Percentiles rank a stretch among this genome's conserved stretches.
phyloP scores from a whole-genome alignment of 1,139 yeast genomes.

The Kodamaea suecica region DNA sequence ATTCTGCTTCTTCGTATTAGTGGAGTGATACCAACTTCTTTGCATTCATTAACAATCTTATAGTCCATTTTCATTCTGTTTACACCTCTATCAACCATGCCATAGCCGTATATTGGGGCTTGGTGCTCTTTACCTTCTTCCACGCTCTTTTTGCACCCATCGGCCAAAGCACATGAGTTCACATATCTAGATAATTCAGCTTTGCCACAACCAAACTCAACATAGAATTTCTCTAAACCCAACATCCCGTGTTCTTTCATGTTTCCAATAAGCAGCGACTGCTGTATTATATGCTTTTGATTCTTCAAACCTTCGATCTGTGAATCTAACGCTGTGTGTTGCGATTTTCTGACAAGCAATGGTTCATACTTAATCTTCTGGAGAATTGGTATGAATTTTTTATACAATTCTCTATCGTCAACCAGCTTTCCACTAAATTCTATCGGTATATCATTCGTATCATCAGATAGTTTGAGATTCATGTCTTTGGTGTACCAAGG shows the following conservation, averaged over 20 bases:
- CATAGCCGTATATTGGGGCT: conserved; percentile 37
- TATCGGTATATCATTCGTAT: background rate
- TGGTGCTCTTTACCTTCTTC: background rate
- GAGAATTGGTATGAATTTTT: conserved; percentile 23
- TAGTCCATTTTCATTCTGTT: conserved; percentile 77
- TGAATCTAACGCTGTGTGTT: conserved; percentile 31
- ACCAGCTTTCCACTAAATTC: background rate
- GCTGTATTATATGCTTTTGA: conserved; percentile 79
- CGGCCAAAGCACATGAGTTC: conserved; percentile 40
- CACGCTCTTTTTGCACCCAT: conserved; percentile 9
- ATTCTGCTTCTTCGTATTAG: conserved; percentile 54
- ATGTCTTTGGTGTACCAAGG: conserved; percentile 43
- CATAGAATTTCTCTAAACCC: conserved; percentile 36
- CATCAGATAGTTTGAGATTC: conserved; percentile 24
- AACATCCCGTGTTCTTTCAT: conserved; percentile 46
- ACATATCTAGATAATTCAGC: conserved; percentile 77
- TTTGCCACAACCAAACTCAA: conserved; percentile 90
- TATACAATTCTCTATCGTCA: conserved; percentile 11
- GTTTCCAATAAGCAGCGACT: conserved; percentile 75
- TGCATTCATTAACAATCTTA: conserved; percentile 57
- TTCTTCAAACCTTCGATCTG: conserved; percentile 50
- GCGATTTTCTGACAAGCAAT: conserved; percentile 13
- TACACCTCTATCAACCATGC: conserved; percentile 73
- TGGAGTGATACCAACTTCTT: conserved; percentile 27
- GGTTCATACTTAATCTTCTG: conserved; percentile 16